A percentile compares a stretch with the other conserved stretches of the same genome.
These are phyloP conservation scores for Odontarrhena argentea DNA, from an alignment of 345 rosid species.

Conservation along the genomic window DNA sequence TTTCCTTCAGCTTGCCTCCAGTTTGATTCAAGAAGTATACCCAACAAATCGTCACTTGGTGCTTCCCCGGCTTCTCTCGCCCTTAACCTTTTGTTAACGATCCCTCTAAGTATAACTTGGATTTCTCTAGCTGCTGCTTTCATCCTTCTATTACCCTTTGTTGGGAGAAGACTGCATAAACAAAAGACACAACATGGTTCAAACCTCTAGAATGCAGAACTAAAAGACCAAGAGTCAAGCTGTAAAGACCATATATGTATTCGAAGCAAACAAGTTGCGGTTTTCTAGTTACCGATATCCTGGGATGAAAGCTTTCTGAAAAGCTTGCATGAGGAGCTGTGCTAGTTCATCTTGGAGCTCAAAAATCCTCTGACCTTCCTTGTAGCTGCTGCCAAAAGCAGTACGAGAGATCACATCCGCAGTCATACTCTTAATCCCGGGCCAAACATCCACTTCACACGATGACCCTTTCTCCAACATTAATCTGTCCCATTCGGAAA, in stretches of 20 bases:
- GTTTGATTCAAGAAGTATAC: conserved; percentile 53
- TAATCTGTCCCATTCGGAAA: conserved; percentile 36
- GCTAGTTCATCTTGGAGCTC: conserved; percentile 38
- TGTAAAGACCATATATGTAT: not conserved
- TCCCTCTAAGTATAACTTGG: conserved; percentile 34
- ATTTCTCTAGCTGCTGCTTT: conserved; percentile 40
- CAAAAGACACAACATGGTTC: not conserved
- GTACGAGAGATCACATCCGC: conserved; percentile 48
- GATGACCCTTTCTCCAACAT: conserved; percentile 18
- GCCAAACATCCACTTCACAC: conserved; percentile 45
- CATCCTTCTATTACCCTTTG: conserved; percentile 48
- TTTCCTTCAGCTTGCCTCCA: conserved; percentile 37
- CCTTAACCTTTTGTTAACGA: conserved; percentile 43
- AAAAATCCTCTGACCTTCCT: conserved; percentile 45
- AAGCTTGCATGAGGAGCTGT: not conserved
- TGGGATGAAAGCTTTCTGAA: conserved; percentile 27
- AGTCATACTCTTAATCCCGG: conserved; percentile 36
- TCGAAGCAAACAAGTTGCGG: not conserved
- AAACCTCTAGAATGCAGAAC: not conserved
- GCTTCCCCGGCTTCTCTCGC: conserved; percentile 37
- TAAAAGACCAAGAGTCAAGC: not conserved
- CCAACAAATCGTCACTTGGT: conserved; percentile 41
- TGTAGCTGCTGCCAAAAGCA: conserved; percentile 45
- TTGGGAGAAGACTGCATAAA: conserved; percentile 51
- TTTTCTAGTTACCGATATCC: conserved; percentile 38